These are phyloP conservation scores for Vaucheria bursata DNA, from an alignment of 352 stramenopile species.

Conservation along the genomic window DNA sequence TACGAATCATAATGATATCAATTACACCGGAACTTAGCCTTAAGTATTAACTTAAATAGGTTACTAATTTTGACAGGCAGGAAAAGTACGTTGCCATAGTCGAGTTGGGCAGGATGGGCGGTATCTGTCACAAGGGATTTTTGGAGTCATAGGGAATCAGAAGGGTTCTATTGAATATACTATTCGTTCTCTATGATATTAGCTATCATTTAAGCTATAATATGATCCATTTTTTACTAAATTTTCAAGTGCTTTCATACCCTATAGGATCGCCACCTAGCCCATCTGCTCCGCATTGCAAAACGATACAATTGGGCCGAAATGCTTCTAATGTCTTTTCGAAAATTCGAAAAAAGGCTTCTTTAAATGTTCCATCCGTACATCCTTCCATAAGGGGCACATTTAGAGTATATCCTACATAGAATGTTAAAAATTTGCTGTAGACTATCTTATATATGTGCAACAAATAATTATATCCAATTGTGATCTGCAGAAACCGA, in stretches of 20 bases:
- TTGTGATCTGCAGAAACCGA: neutral
- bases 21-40: too few relatives aligned
- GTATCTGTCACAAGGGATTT: too few relatives aligned
- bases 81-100: too few relatives aligned
- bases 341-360: conserved; percentile 13
- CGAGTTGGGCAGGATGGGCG: too few relatives aligned
- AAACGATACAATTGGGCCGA: conserved; percentile 15
- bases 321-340: conserved; percentile 6
- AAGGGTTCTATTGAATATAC: too few relatives aligned
- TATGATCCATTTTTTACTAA: too few relatives aligned
- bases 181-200: too few relatives aligned
- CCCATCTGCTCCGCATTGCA: conserved; percentile 25
- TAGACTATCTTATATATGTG: conserved; percentile 26
- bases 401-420: conserved; percentile 35
- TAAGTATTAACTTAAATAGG: too few relatives aligned
- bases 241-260: neutral
- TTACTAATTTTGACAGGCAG: too few relatives aligned
- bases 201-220: too few relatives aligned
- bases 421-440: conserved; percentile 14
- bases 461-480: conserved; percentile 38
- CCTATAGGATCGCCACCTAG: conserved; percentile 22
- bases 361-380: conserved; percentile 13
- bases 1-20: too few relatives aligned
- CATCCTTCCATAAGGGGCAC: conserved; percentile 33
- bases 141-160: too few relatives aligned